Conservation (phyloP, 805 yeast species). For the Metschnikowia baotianmanensis region DNA sequence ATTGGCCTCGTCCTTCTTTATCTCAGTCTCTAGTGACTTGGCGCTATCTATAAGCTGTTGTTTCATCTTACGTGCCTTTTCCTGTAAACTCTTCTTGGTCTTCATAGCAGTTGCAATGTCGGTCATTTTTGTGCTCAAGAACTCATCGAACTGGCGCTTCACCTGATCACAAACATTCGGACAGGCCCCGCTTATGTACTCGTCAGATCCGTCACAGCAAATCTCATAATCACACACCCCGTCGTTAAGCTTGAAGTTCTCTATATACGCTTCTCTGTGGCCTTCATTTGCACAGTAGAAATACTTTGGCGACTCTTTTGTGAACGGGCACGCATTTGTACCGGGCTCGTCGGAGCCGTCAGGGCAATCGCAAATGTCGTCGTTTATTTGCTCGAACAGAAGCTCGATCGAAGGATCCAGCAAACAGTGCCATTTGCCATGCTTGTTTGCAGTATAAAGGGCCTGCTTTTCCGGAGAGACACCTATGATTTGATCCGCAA, state of each 20-base stretch:
- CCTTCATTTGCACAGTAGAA: conserved; percentile 84
- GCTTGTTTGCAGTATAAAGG: conserved; percentile 49
- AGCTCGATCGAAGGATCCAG: conserved; percentile 62
- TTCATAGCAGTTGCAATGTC: conserved; percentile 25
- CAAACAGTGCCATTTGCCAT: conserved; percentile 68
- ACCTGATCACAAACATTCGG: conserved; percentile 55
- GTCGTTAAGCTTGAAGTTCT: conserved; percentile 72
- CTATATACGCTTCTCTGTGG: conserved; percentile 57
- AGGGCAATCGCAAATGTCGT: conserved; percentile 93
- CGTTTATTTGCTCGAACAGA: conserved; percentile 66
- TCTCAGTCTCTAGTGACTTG: background rate
- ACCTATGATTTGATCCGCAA: conserved; percentile 24
- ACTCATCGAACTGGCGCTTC: conserved; percentile 31
- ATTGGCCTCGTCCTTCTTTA: conserved; percentile 2
- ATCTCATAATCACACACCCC: conserved; percentile 86
- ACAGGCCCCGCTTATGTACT: conserved; percentile 48
- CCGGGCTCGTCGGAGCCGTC: conserved; percentile 99
- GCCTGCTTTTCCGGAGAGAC: conserved; percentile 38
- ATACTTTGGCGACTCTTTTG: conserved; percentile 23
- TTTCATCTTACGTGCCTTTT: conserved; percentile 17
- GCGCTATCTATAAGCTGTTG: conserved; percentile 11
- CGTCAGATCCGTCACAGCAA: conserved; percentile 97
- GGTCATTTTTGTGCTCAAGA: background rate
- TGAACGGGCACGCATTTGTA: conserved; percentile 69
- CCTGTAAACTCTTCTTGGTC: conserved; percentile 26